Evolutionary conservation across 169 alveolate genomes (phyloP).

Genomic region (Babesia gibsoni): DNA sequence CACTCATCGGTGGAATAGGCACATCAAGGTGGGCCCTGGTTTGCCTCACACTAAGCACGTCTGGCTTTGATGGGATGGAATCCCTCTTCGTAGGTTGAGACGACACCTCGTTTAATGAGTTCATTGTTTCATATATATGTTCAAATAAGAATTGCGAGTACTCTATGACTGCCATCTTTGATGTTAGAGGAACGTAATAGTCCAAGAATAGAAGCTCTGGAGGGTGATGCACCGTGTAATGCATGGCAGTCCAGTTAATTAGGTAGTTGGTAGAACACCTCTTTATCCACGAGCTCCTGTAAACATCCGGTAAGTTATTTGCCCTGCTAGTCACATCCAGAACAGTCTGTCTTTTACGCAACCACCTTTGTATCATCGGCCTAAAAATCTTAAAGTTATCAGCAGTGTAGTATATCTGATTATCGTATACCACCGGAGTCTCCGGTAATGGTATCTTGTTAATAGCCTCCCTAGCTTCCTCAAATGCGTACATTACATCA

Average conservation of each 20-base stretch:
- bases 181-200: constrained; percentile 64
- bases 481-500: background rate
- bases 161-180: constrained; percentile 65
- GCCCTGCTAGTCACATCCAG: constrained; percentile 15
- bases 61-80: too few relatives aligned
- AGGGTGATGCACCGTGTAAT: constrained; percentile 72
- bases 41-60: too few relatives aligned
- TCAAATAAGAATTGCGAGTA: constrained; percentile 67
- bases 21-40: too few relatives aligned
- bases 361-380: constrained; percentile 37
- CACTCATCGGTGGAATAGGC: too few relatives aligned
- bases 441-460: constrained; percentile 33
- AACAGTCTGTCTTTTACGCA: background rate
- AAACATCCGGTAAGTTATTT: constrained; percentile 42
- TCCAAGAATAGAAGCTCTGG: constrained; percentile 68
- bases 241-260: constrained; percentile 74
- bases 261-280: constrained; percentile 56
- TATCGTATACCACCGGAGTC: constrained; percentile 15
- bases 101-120: background rate
- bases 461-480: background rate
- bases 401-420: constrained; percentile 30
- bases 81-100: too few relatives aligned
- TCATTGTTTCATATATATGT: constrained; percentile 73
- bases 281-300: constrained; percentile 60
- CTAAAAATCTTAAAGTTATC: constrained; percentile 50